Evolutionary conservation across 768 basidiomycete species (phyloP).

Genomic region (Lentinula detonsa): DNA sequence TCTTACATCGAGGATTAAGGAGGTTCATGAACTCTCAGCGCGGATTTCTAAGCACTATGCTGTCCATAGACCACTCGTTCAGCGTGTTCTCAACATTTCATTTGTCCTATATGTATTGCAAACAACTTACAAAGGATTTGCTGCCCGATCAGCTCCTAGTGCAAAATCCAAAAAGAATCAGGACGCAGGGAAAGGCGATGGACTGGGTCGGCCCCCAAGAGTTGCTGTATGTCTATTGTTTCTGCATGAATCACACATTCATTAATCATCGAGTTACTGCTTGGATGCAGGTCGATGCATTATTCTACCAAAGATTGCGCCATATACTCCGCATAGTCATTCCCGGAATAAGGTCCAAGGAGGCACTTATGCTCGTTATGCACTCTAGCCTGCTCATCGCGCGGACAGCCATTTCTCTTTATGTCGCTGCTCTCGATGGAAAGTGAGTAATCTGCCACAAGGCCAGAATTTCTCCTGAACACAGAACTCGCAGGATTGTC

Average conservation of each 20-base stretch:
- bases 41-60: slow-evolving; percentile 49
- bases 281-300: slow-evolving; percentile 67
- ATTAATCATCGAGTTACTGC: neutral
- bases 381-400: slow-evolving; percentile 88
- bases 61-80: slow-evolving; percentile 62
- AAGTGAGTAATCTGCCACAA: slow-evolving; percentile 41
- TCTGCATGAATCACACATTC: neutral
- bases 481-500: slow-evolving; percentile 61
- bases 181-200: slow-evolving; percentile 17
- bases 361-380: slow-evolving; percentile 80
- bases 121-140: slow-evolving; percentile 54
- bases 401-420: slow-evolving; percentile 87
- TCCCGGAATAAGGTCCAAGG: slow-evolving; percentile 78
- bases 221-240: slow-evolving; percentile 54
- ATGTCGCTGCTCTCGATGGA: slow-evolving; percentile 92
- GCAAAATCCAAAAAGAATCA: slow-evolving; percentile 25
- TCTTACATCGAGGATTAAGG: slow-evolving; percentile 26
- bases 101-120: slow-evolving; percentile 71
- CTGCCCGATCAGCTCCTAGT: slow-evolving; percentile 31
- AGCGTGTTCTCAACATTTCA: slow-evolving; percentile 59
- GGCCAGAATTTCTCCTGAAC: neutral
- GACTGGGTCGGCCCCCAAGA: slow-evolving; percentile 40
- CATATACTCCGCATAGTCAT: slow-evolving; percentile 83
- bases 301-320: slow-evolving; percentile 81
- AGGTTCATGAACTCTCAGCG: slow-evolving; percentile 25